Conservation (phyloP, 176 grass and related monocot species). For the Rhynchospora tenuis region DNA sequence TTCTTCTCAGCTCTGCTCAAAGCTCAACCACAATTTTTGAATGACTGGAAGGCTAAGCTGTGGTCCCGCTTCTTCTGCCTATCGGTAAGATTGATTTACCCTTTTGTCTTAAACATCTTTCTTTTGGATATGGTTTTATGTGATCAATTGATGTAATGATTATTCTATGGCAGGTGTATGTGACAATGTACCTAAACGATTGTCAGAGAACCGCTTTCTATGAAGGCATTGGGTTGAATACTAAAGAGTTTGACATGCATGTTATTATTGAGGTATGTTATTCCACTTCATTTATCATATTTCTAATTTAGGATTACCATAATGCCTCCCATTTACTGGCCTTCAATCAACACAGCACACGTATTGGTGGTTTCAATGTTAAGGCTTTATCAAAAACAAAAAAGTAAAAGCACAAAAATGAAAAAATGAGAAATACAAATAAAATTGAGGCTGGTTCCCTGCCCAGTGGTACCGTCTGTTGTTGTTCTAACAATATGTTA, state of each 20-base stretch:
- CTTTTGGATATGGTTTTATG: background rate
- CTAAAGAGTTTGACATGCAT: conserved; percentile 99
- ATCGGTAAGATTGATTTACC: conserved; percentile 50
- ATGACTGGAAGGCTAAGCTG: conserved; percentile 96
- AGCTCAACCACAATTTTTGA: conserved; percentile 92
- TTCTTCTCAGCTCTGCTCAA: conserved; percentile 93
- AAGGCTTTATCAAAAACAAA: background rate
- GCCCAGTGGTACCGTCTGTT: background rate
- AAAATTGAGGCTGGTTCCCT: background rate
- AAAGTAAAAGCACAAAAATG: background rate
- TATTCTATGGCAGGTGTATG: conserved; percentile 62
- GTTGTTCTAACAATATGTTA: conserved; percentile 13
- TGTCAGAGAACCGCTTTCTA: conserved; percentile 80
- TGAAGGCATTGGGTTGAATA: conserved; percentile 87
- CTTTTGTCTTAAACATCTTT: background rate
- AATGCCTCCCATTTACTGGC: background rate
- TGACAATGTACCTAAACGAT: conserved; percentile 99
- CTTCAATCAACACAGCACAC: background rate
- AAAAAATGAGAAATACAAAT: background rate
- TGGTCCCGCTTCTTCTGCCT: conserved; percentile 99
- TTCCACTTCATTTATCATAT: background rate
- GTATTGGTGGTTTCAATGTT: background rate
- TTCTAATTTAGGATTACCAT: background rate
- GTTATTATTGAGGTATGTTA: conserved; percentile 86
- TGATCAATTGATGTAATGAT: conserved; percentile 16